Conservation (phyloP, 352 stramenopile genomes). For the Phytophthora sojae region DNA sequence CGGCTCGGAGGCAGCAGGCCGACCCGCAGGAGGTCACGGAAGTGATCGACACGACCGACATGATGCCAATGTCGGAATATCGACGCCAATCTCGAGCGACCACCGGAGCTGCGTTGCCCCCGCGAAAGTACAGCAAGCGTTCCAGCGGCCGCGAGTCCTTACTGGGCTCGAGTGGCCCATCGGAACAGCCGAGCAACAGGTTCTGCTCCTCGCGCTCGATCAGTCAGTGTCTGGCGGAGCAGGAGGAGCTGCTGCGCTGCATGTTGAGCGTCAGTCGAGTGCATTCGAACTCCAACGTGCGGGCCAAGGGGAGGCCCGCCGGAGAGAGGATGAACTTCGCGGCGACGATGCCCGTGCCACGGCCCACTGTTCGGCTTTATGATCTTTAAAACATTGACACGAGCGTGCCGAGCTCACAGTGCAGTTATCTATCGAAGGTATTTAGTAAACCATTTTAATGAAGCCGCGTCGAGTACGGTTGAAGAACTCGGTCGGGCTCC, state of each 20-base stretch:
- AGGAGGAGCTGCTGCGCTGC: slow-evolving; percentile 49
- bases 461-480: slow-evolving; percentile 12
- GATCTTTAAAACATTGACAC: slow-evolving; percentile 20
- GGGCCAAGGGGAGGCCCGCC: slow-evolving; percentile 17
- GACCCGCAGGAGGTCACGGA: slow-evolving; percentile 45
- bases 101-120: slow-evolving; percentile 8
- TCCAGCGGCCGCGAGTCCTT: slow-evolving; percentile 22
- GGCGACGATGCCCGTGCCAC: slow-evolving; percentile 32
- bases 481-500: slow-evolving; percentile 14
- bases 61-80: slow-evolving; percentile 44
- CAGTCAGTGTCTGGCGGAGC: slow-evolving; percentile 50
- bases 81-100: slow-evolving; percentile 15
- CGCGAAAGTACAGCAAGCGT: slow-evolving; percentile 30
- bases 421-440: slow-evolving; percentile 12
- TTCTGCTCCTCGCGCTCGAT: slow-evolving; percentile 44
- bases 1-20: slow-evolving; percentile 13
- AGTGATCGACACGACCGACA: slow-evolving; percentile 62
- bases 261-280: slow-evolving; percentile 44
- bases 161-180: slow-evolving; percentile 26
- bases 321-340: slow-evolving; percentile 29
- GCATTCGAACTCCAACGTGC: slow-evolving; percentile 23
- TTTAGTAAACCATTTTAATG: not conserved
- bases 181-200: slow-evolving; percentile 23
- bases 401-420: not conserved
- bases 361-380: slow-evolving; percentile 31